Evolutionary conservation across 805 yeast species (phyloP), one percentile per base, ranked within the genome.

Genomic region (Komagataella ulmi): DNA sequence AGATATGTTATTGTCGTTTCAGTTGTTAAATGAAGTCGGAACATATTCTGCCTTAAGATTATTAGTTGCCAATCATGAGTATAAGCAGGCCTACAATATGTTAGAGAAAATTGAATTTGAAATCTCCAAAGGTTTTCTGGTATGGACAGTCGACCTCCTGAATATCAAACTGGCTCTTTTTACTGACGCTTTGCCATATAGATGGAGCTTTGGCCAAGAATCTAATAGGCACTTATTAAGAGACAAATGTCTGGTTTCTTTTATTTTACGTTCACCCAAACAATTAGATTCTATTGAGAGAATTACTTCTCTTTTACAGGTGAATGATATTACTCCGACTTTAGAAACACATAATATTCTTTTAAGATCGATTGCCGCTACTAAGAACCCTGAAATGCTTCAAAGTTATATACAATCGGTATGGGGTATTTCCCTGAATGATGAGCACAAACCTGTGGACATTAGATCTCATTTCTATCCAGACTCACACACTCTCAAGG

Each of bases 361-460:
- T 23, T 36, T 67, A 14, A 53, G 65, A 44, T 59, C 64, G 7
- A 50, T 62, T 19, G 71, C 68, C 23, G 59, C 57, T 45, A 51
- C 57, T 12, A 56, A 61, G n/a, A 58, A 68, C 45, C 24, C 61
- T 0, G 56, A 57, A 3, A 49, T 59, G 17, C 51, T 68, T 12
- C 58, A 61, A 45, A 47, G 54, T 10, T 59, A 57, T 17, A 57
- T 69, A 7, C 50, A 55, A 24, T 50, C 52, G 5, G 55, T 61
- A 8, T 69, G 69, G 69, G 63, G 64, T 3, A 50, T 64, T 10
- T 52, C 56, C 14, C 44, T 53, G 7, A 40, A 50, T 6, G 50
- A 47, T 12, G 18, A 45, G n/a, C 23, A 46, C 24, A 21, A 17
- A 24, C n/a, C 24, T 30, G 19, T 45, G 49, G 24, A 10, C 23